Evolutionary conservation across 768 basidiomycete genomes (phyloP).

Genomic region (Scleroderma citrinum): DNA sequence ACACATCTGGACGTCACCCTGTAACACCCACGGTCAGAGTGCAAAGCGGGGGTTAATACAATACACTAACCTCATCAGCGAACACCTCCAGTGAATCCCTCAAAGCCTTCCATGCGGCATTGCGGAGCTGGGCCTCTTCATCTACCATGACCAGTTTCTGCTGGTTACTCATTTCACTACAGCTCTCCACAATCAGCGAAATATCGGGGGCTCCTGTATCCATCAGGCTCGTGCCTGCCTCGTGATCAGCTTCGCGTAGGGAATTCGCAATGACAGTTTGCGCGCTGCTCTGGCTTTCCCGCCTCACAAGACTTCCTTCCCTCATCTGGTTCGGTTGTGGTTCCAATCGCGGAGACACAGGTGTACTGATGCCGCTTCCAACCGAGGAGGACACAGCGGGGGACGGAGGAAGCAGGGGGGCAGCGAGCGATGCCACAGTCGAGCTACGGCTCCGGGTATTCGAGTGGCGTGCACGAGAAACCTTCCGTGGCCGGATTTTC

Average conservation of each 20-base stretch:
- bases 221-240: conserved; percentile 4
- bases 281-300: conserved; percentile 61
- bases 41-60: background rate
- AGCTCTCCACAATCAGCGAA: conserved; percentile 8
- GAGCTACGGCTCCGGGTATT: conserved; percentile 56
- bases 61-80: conserved; percentile 47
- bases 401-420: conserved; percentile 22
- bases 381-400: conserved; percentile 12
- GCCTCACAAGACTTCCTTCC: conserved; percentile 29
- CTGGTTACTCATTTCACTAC: conserved; percentile 22
- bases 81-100: conserved; percentile 53
- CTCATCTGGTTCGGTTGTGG: conserved; percentile 9
- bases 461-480: conserved; percentile 15
- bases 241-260: conserved; percentile 31
- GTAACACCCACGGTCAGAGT: conserved; percentile 1
- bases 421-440: conserved; percentile 57
- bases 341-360: conserved; percentile 4
- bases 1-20: conserved; percentile 83
- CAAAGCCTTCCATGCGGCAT: conserved; percentile 53
- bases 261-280: conserved; percentile 64
- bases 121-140: conserved; percentile 46
- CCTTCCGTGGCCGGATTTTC: conserved; percentile 27
- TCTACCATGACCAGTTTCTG: conserved; percentile 27
- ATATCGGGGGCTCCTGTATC: conserved; percentile 4
- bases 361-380: background rate